Base-by-base conservation (phyloP, 352 stramenopile genomes). In the Pseudoperonospora humuli region DNA sequence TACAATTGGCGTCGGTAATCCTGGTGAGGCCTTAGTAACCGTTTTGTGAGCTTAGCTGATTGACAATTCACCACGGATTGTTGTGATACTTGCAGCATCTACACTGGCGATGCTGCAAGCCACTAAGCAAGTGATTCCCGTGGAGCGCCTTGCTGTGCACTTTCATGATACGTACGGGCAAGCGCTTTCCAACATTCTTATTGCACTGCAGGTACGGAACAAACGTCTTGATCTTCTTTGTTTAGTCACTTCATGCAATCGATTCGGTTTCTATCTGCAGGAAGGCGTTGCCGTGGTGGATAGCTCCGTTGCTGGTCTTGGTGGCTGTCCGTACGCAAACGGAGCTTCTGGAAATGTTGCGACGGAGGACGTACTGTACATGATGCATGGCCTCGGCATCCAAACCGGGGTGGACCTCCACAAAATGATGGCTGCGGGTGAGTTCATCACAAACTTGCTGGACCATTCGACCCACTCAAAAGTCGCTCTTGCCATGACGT, bases 111-210 rank as follows among this genome's bases (percentile, higher is more conserved):
- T 96, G 77, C 58, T 95, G 18, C 66, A 70, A 32, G 82, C 67
- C 2, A 73, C 67, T 3, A 89, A 88, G 62, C 45, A 81, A 39
- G 69, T 86, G 13, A 67, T 97, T 21, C 84, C 90, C 1, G 63
- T 88, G 7, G 60, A 95, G 11, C 70, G 86, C 33, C 60, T 98
- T 10, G 95, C 95, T 1, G 92, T 97, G 39, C 95, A 98, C 60
- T 98, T 98, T 60, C 95, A 98, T 68, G 86, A 98, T 61, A 98
- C 95, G 5, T 98, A 98, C 56, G 95, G 94, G 25, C 91, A 97
- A 71, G 95, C 92, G 6, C 67, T 98, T 28, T 84, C 92, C 28
- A 98, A 98, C 51, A 96, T 98, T 48, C 65, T 98, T 6, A 66
- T 93, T 20, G 83, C 82, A 13, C 54, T 93, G 21, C 81, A 95